Percentiles rank a stretch among this genome's conserved stretches.
phyloP scores from a whole-genome alignment of 257 asterid species.

The Gardenia jasminoides region DNA sequence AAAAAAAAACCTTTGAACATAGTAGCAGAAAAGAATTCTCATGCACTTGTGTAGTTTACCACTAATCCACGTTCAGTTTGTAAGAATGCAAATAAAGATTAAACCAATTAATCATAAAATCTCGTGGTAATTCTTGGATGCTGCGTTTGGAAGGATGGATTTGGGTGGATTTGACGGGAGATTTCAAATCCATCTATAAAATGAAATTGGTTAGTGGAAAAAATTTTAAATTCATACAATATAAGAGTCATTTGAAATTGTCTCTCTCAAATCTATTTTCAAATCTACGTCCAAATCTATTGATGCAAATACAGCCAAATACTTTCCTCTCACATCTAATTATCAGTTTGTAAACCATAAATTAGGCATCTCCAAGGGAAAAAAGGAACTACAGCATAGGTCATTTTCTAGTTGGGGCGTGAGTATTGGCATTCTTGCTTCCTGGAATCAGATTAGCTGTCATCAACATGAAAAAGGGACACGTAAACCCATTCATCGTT shows the following conservation, averaged over 20 bases:
- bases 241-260: no score
- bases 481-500: conserved; percentile 23
- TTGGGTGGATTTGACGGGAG: no score
- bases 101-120: background rate
- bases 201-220: no score
- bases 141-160: no score
- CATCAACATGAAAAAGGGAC: conserved; percentile 29
- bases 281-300: no score
- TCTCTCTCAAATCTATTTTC: no score
- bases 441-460: conserved; percentile 52
- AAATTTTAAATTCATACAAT: no score
- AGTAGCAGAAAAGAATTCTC: background rate
- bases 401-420: conserved; percentile 27
- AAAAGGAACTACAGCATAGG: background rate
- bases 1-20: background rate
- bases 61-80: background rate
- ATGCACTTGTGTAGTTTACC: no score
- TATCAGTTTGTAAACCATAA: background rate
- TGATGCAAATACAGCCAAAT: no score
- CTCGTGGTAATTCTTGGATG: background rate
- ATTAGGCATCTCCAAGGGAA: background rate
- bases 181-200: no score
- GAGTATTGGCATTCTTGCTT: conserved; percentile 26
- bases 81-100: background rate
- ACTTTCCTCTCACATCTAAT: background rate